Percentiles rank a stretch among this genome's conserved stretches.
These are phyloP conservation scores for Ophiostoma quercus DNA, from an alignment of 2,329 filamentous ascomycete species.

Conservation along the genomic window DNA sequence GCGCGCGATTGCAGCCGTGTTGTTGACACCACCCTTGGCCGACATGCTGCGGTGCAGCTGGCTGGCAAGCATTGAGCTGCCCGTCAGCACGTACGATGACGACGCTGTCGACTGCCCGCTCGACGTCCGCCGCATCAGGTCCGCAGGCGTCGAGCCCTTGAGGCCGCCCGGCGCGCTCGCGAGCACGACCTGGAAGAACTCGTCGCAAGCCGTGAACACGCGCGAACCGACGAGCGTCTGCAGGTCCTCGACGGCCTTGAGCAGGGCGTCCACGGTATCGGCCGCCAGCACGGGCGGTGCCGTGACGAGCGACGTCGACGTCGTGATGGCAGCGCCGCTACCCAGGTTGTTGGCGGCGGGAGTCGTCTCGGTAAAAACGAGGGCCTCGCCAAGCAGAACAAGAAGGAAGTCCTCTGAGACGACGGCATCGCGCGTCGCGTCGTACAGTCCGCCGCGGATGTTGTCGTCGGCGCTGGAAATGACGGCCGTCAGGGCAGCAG, in stretches of 20 bases:
- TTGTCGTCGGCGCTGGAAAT: constrained; percentile 83
- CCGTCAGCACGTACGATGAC: constrained; percentile 64
- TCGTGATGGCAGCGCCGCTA: background rate
- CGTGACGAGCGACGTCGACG: constrained; percentile 13
- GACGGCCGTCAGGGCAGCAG: constrained; percentile 70
- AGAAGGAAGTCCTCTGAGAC: constrained; percentile 85
- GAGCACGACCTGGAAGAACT: constrained; percentile 71
- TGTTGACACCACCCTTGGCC: constrained; percentile 44
- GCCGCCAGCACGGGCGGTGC: constrained; percentile 48
- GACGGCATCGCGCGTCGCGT: constrained; percentile 72
- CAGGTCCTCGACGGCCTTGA: constrained; percentile 74
- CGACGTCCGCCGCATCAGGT: constrained; percentile 53
- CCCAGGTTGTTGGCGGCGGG: constrained; percentile 16
- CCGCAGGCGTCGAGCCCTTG: constrained; percentile 58
- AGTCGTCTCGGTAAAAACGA: constrained; percentile 61
- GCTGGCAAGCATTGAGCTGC: constrained; percentile 64
- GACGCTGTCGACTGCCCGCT: constrained; percentile 29
- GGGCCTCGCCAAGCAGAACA: constrained; percentile 74
- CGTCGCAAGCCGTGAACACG: constrained; percentile 68
- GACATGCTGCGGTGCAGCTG: constrained; percentile 56
- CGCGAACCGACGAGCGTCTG: constrained; percentile 64
- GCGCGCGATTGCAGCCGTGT: constrained; percentile 33
- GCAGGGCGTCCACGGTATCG: constrained; percentile 66
- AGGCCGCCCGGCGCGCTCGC: constrained; percentile 56
- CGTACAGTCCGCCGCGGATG: constrained; percentile 85